Percentiles rank a stretch among this genome's conserved stretches.
Conservation (phyloP, 2,329 filamentous ascomycete species). For the Aspergillus tanneri region DNA sequence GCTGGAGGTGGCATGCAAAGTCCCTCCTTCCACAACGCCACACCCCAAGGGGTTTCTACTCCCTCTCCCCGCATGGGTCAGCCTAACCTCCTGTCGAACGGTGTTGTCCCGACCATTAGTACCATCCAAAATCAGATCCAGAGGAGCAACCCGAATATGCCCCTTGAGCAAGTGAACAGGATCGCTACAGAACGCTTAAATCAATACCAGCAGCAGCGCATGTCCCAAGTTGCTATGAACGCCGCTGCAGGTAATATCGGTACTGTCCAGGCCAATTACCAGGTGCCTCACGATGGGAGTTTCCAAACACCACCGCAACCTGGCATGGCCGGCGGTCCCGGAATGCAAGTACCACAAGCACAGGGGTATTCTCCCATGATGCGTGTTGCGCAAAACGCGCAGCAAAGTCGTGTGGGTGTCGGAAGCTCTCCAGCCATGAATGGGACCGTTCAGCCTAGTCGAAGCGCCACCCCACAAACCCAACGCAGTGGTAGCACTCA, state of each 20-base stretch:
- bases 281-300: slow-evolving; percentile 40
- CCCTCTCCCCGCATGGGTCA: slow-evolving; percentile 50
- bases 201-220: slow-evolving; percentile 48
- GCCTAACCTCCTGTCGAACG: slow-evolving; percentile 52
- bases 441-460: slow-evolving; percentile 43
- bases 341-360: slow-evolving; percentile 48
- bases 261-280: slow-evolving; percentile 41
- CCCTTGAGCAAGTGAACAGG: slow-evolving; percentile 55
- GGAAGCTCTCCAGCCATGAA: slow-evolving; percentile 47
- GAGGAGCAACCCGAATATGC: slow-evolving; percentile 51
- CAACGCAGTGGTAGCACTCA: slow-evolving; percentile 48
- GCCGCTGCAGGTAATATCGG: slow-evolving; percentile 51
- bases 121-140: slow-evolving; percentile 55
- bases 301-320: slow-evolving; percentile 37
- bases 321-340: slow-evolving; percentile 35
- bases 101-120: slow-evolving; percentile 56
- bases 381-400: slow-evolving; percentile 50
- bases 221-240: slow-evolving; percentile 54
- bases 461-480: slow-evolving; percentile 48
- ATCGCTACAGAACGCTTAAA: slow-evolving; percentile 54
- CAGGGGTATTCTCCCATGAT: slow-evolving; percentile 56
- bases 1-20: slow-evolving; percentile 45
- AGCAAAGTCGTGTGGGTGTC: slow-evolving; percentile 41
- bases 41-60: slow-evolving; percentile 42
- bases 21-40: slow-evolving; percentile 43